Base-by-base conservation (phyloP, 306 rosid species). In the Gillenia trifoliata region DNA sequence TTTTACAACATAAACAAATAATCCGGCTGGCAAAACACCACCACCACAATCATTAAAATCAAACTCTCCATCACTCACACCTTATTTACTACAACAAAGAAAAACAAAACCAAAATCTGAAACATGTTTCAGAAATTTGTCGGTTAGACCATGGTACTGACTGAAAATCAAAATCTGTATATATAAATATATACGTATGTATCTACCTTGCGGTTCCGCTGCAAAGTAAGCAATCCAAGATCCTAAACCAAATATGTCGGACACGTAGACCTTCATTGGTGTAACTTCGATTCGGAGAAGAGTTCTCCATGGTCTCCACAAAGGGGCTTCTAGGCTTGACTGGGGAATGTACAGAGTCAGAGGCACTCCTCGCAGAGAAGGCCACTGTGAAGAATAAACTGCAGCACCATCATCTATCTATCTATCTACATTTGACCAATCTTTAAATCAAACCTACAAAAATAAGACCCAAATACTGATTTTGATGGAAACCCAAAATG, bases 261-360 rank as follows among this genome's bases (percentile, higher is more conserved):
- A 83, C 78, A 4, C 96, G 68, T 83, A 88, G 65, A 79, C 67
- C 77, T 89, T 74, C n/a, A 33, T 52, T 84, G 66, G 87, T 80
- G 34, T 87, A 72, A 0, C 20, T 43, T 76, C 85, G 95, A 87
- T 68, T 88, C 94, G 30, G 89, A 84, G 19, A 77, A 20, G 0
- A 86, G 59, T 4, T 82, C 93, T 91, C 95, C 83, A 94, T 71
- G 72, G 90, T 82, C 73, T 85, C 95, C 2, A 91, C 89, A 60
- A 94, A 88, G 6, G 87, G 93, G 61, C n/a, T n/a, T 73, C 91
- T 3, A 94, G 75, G 85, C 89, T 90, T 85, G 15, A 92, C 10
- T 2, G 98, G 97, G 97, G 97, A 66, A 94, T 40, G 66, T 94
- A 91, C 12, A 94, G 96, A 20, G 89, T 89, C 76, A 94, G 68